Conservation (phyloP, 2,329 filamentous ascomycete genomes). For the Talaromyces rugulosus region DNA sequence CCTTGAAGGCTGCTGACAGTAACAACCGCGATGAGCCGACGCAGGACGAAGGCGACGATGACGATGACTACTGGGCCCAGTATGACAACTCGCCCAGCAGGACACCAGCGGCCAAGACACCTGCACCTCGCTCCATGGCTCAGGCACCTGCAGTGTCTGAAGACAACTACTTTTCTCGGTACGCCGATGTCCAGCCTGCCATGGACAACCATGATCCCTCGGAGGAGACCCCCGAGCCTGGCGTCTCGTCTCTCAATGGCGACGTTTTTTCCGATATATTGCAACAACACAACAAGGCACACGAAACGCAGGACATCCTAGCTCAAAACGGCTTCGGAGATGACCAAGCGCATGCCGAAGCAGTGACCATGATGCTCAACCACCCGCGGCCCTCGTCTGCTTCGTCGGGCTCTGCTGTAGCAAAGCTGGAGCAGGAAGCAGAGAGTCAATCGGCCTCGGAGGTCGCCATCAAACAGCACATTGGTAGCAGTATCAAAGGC, state of each 20-base stretch:
- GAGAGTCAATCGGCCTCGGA: slow-evolving; percentile 52
- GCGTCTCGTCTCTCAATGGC: slow-evolving; percentile 53
- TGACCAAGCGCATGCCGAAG: slow-evolving; percentile 18
- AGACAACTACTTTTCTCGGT: slow-evolving; percentile 58
- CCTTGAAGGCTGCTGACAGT: slow-evolving; percentile 27
- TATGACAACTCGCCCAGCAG: slow-evolving; percentile 55
- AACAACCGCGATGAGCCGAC: slow-evolving; percentile 14
- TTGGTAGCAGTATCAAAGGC: slow-evolving; percentile 60
- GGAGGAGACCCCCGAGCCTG: slow-evolving; percentile 46
- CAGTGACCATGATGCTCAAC: slow-evolving; percentile 27
- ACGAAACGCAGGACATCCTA: slow-evolving; percentile 15
- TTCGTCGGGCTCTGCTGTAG: slow-evolving; percentile 46
- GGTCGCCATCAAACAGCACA: slow-evolving; percentile 59
- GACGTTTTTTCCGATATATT: slow-evolving; percentile 43
- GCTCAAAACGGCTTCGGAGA: slow-evolving; percentile 21
- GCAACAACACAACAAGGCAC: slow-evolving; percentile 26
- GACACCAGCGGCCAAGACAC: slow-evolving; percentile 43
- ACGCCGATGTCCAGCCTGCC: slow-evolving; percentile 60
- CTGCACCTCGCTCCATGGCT: slow-evolving; percentile 23
- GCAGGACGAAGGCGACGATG: slow-evolving; percentile 52
- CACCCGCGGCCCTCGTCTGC: slow-evolving; percentile 43
- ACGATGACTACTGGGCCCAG: slow-evolving; percentile 62
- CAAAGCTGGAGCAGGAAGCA: slow-evolving; percentile 52
- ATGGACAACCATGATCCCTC: slow-evolving; percentile 61
- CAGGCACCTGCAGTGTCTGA: slow-evolving; percentile 43